Base-by-base conservation (phyloP, 148 eudicot species). In the Amaranthus palmeri region DNA sequence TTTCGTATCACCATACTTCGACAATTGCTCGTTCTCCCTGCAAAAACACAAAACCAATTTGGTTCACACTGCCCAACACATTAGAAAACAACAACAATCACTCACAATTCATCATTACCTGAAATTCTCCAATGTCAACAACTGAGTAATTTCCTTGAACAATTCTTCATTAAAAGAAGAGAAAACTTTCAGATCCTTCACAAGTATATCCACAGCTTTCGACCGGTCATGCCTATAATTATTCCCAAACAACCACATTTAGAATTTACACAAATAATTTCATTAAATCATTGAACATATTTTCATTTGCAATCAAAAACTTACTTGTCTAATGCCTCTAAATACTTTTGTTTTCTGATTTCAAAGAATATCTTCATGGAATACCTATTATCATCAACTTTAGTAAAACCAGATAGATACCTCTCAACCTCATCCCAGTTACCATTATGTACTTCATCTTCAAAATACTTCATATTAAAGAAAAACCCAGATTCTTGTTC, bases 241-340 rank as follows among this genome's bases (percentile, higher is more conserved):
- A 71, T 70, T 36, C 74, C 56, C 46, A 76, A 74, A 45, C 25
- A 54, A 15, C 65, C 54, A 77, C 78, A 78, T 65, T 70, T 45
- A 15, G 61, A 74, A 43, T 49, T 1, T 72, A 56, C 54, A 71
- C 25, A 25, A 57, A 1, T 15, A 49, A 54, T 59, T 4, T 4
- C 46, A 42, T 12, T 57, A 43, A 45, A 50, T 10, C 65, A 56
- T 47, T 5, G 50, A 77, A 7, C 49, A 15, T 60, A 63, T 45
- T 61, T 41, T 4, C 67, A 25, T 48, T 63, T 46, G 43, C 4
- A 65, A 42, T 72, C 12, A 66, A 62, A 47, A 74, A 68, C 85
- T 77, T 78, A 90, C 96, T 79, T 85, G 79, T 90, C 96, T 75
- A 90, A 74, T 8, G 96, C 96, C 82, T 90, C 96, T 25, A 88